phyloP scores from a whole-genome alignment of 306 rosid species.

The Medicago arabica region DNA sequence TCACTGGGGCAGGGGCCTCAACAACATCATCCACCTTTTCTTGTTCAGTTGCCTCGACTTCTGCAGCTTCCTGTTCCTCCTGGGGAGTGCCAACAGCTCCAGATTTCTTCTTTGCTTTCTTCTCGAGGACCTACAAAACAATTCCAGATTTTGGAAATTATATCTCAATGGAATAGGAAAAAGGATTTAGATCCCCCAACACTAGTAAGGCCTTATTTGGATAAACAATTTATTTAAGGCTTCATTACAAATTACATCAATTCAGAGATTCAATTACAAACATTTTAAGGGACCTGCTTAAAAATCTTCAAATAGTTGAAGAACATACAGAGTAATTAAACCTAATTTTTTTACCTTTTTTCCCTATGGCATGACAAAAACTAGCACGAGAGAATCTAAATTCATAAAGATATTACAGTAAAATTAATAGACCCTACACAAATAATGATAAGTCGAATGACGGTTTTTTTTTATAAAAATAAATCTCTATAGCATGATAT shows the following conservation, averaged over 20 bases:
- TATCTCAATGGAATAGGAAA: conserved; percentile 4
- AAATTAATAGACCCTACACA: neutral
- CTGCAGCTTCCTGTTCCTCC: conserved; percentile 62
- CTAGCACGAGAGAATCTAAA: no score
- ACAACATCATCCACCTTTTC: conserved; percentile 54
- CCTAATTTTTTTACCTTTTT: no score
- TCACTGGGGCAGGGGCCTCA: conserved; percentile 53
- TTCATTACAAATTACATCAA: no score
- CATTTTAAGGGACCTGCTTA: no score
- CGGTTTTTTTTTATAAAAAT: neutral
- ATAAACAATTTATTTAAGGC: no score
- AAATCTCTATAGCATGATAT: neutral
- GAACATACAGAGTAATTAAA: no score
- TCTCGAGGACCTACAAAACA: conserved; percentile 76
- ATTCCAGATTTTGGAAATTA: conserved; percentile 26
- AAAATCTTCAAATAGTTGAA: no score
- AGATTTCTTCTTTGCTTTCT: conserved; percentile 86
- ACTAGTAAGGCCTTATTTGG: neutral
- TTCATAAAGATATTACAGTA: neutral
- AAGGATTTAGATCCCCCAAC: neutral
- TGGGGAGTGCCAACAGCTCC: conserved; percentile 49
- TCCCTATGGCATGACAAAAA: no score
- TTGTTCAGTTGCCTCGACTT: conserved; percentile 53
- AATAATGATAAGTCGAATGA: neutral
- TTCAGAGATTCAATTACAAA: no score